phyloP scores from a whole-genome alignment of 176 grass and related monocot genomes.

The Elymus sibiricus region DNA sequence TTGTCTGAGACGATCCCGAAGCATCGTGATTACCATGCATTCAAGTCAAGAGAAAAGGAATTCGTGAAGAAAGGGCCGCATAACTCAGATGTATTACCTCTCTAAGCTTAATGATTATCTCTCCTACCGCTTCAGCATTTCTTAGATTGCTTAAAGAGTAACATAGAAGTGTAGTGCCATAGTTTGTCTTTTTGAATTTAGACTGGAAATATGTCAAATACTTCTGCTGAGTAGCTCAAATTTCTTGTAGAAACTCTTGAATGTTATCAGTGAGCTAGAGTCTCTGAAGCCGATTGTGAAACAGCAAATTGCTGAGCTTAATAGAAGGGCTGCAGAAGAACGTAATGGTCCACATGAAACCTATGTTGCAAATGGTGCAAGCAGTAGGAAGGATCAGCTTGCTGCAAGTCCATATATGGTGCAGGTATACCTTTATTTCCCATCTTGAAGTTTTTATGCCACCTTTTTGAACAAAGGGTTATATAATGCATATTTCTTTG shows the following conservation, averaged over 20 bases:
- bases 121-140: not conserved
- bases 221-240: not conserved
- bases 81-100: constrained; percentile 31
- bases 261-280: constrained; percentile 82
- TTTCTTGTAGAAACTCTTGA: constrained; percentile 73
- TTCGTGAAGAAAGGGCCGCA: constrained; percentile 61
- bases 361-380: constrained; percentile 21
- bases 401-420: constrained; percentile 35
- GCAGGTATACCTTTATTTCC: constrained; percentile 48
- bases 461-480: not conserved
- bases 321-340: constrained; percentile 34
- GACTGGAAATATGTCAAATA: not conserved
- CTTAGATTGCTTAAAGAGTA: not conserved
- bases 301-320: constrained; percentile 51
- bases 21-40: constrained; percentile 75
- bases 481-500: not conserved
- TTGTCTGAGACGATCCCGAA: constrained; percentile 87
- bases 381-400: constrained; percentile 26
- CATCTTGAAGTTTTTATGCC: not conserved
- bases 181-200: not conserved
- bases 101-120: not conserved
- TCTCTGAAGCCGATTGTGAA: constrained; percentile 77
- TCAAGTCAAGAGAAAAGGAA: constrained; percentile 64
- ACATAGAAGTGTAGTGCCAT: not conserved
- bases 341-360: constrained; percentile 27